Evolutionary conservation across 306 rosid species (phyloP), one percentile per base, ranked within the genome.

Genomic region (Aeschynomene evenia): DNA sequence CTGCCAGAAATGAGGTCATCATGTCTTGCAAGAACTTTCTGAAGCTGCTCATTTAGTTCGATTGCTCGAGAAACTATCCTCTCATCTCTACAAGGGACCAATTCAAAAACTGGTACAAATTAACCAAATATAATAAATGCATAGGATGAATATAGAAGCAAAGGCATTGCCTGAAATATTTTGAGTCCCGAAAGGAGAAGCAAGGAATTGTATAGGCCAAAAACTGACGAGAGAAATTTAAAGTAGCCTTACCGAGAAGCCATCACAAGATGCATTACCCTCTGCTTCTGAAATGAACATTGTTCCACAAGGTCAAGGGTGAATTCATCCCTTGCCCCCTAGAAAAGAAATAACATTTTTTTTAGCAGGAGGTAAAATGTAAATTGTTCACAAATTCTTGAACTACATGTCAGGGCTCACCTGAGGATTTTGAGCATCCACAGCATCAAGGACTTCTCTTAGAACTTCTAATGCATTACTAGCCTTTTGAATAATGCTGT

Each of bases 291-390:
- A 77, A 93, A 93, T 15, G 97, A 88, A 77, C 98, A 90, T 50
- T 93, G 98, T 78, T 93, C 98, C 65, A 93, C 98, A 53, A 93
- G 98, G 76, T 93, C 98, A 79, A 93, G 97, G 28, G 98, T 88
- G 78, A 93, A 93, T 77, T 93, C 98, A 45, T 93, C 98, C 55
- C 76, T 85, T 72, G 96, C 98, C 54, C 81, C 96, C 98, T 93
- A 52, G 16, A 53, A 36, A 56, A 62, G 53, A 54, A 64, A 75
- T 15, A 22, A 21, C 48, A 37, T 0, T 34, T 40, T n/a, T 37
- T 24, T 73, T 43, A 70, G 78, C 43, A 62, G 12, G 50, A 31
- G 40, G 37, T 39, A 26, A 15, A 64, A 60, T 10, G 34, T 13
- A 33, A 45, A 40, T 64, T 58, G 43, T 59, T 70, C 13, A 29